Conservation (phyloP, 441 rosid genomes). For the Eutrema salsugineum region DNA sequence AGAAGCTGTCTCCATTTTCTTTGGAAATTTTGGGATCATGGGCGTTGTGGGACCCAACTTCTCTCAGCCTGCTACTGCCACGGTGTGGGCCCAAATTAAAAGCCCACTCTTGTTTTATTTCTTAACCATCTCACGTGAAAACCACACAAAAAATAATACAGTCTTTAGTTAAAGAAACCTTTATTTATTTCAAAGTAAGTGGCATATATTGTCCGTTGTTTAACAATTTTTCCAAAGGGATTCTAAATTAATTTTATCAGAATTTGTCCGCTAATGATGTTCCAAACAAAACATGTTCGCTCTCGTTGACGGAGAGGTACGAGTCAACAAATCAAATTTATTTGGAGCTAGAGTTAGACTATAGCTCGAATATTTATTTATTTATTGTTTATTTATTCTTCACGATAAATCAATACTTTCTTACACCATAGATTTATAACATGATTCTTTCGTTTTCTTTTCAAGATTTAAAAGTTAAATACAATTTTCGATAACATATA, state of each 20-base stretch:
- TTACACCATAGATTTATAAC: background rate
- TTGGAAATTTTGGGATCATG: slow-evolving; percentile 38
- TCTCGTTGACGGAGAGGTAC: slow-evolving; percentile 7
- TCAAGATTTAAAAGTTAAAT: no score
- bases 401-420: background rate
- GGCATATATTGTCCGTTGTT: background rate
- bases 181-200: background rate
- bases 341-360: background rate
- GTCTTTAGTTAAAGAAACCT: background rate
- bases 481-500: background rate
- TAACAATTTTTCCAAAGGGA: background rate
- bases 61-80: slow-evolving; percentile 29
- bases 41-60: slow-evolving; percentile 22
- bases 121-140: slow-evolving; percentile 18
- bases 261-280: slow-evolving; percentile 6
- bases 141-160: background rate
- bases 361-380: background rate
- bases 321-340: slow-evolving; percentile 14
- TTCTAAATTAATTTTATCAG: background rate
- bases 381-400: background rate
- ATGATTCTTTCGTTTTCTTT: no score
- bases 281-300: slow-evolving; percentile 17
- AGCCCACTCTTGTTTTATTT: slow-evolving; percentile 22
- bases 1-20: slow-evolving; percentile 34
- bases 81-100: slow-evolving; percentile 29